Base-by-base conservation (phyloP, 306 rosid genomes). In the Rubus parviflorus region DNA sequence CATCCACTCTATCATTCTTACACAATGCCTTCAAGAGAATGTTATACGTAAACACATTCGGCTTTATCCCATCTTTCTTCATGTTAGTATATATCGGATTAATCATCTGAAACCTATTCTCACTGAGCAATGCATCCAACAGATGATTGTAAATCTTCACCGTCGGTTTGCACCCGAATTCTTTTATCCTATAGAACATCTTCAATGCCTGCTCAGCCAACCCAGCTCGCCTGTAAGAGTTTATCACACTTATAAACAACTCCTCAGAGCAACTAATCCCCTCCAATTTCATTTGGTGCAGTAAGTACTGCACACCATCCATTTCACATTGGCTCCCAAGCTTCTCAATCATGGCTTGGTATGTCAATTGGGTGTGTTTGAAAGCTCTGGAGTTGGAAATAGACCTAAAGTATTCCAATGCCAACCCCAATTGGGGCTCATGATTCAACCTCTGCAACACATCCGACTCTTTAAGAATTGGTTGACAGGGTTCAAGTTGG, bases 221-320 rank as follows among this genome's bases (percentile, higher is more conserved):
- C 42, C 93, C 90, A 20, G 82, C 84, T 54, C 79, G 76, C 70
- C 81, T 68, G 71, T 80, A 86, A 8, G 84, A 82, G 67, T 75
- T 69, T 3, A 92, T 77, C 35, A 95, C 92, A 72, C 61, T 9
- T 4, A 86, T 79, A 68, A 95, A 92, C 75, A 86, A 82, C 14
- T 87, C 92, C 62, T 90, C 97, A 37, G 92, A 88, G 83, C 93
- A 90, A 38, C 74, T 57, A 3, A 95, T 3, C 5, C 81, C 87
- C 22, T 92, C 93, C 68, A 92, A 30, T 80, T 95, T 95, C 97
- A 92, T 95, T 73, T 89, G 92, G 69, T 95, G 95, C 79, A 92
- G 74, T 37, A 95, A 83, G 76, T 92, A 95, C 16, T 88, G 97
- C 71, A 95, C 79, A 30, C 83, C 85, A 74, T 92, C 93, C 67